Conservation (phyloP, 805 yeast species). For the Starmerella stellata region DNA sequence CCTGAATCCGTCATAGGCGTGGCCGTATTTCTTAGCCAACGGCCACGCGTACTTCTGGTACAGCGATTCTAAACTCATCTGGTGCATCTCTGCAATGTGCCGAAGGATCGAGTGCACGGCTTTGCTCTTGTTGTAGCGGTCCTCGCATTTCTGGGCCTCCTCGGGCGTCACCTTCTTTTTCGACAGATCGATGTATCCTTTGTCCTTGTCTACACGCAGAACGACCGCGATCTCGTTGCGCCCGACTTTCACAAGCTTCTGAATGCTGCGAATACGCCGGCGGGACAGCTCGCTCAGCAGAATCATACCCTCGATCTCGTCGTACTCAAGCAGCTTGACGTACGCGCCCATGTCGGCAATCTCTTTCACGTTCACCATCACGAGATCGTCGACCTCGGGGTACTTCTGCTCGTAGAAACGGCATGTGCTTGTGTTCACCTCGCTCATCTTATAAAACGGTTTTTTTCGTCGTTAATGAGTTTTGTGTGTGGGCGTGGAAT, state of each 20-base stretch:
- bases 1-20: conserved; percentile 94
- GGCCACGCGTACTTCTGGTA: conserved; percentile 95
- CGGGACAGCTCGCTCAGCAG: conserved; percentile 86
- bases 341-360: conserved; percentile 99
- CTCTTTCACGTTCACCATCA: conserved; percentile 79
- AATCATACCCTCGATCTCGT: conserved; percentile 98
- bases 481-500: too few relatives aligned
- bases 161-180: conserved; percentile 97
- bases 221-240: conserved; percentile 97
- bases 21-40: conserved; percentile 82
- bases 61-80: conserved; percentile 64
- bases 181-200: conserved; percentile 93
- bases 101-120: conserved; percentile 96
- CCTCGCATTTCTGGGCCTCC: conserved; percentile 93
- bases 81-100: conserved; percentile 95
- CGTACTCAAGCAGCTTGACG: conserved; percentile 82
- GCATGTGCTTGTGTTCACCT: conserved; percentile 46
- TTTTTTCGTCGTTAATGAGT: too few relatives aligned
- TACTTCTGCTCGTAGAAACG: conserved; percentile 95
- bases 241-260: conserved; percentile 92
- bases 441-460: conserved; percentile 16
- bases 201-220: conserved; percentile 92
- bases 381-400: conserved; percentile 98
- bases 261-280: conserved; percentile 96
- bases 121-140: conserved; percentile 87